These are phyloP conservation scores for Trichothecium roseum DNA, from an alignment of 2,329 filamentous ascomycete species.

Conservation along the genomic window DNA sequence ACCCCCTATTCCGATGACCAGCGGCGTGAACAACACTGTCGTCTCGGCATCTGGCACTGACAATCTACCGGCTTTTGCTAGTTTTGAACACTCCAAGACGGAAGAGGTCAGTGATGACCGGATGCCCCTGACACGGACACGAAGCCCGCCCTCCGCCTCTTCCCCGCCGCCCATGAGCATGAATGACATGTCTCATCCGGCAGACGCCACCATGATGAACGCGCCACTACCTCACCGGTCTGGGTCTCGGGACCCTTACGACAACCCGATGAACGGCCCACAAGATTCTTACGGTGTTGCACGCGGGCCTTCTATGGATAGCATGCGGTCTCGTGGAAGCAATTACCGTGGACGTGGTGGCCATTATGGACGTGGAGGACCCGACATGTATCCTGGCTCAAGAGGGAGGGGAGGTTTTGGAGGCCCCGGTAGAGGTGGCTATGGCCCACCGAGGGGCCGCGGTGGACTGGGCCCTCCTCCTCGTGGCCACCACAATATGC, in stretches of 20 bases:
- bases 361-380: constrained; percentile 37
- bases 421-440: constrained; percentile 29
- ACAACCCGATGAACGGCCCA: constrained; percentile 40
- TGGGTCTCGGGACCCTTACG: constrained; percentile 51
- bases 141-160: constrained; percentile 33
- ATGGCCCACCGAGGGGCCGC: constrained; percentile 28
- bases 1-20: constrained; percentile 47
- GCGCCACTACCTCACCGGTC: constrained; percentile 21
- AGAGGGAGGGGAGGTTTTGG: constrained; percentile 33
- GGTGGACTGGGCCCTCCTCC: constrained; percentile 12
- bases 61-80: constrained; percentile 44
- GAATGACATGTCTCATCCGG: constrained; percentile 25
- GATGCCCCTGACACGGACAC: constrained; percentile 53
- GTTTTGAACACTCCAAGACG: constrained; percentile 58
- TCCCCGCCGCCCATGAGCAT: constrained; percentile 1
- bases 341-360: constrained; percentile 30
- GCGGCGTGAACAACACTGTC: constrained; percentile 35
- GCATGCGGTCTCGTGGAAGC: constrained; percentile 5
- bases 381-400: constrained; percentile 34
- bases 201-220: constrained; percentile 21
- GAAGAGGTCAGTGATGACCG: constrained; percentile 59
- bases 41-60: constrained; percentile 18
- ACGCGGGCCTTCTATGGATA: constrained; percentile 27
- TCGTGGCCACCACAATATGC: constrained; percentile 20
- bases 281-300: constrained; percentile 36